Evolutionary conservation across 257 asterid genomes (phyloP).

Genomic region (Capsicum baccatum): DNA sequence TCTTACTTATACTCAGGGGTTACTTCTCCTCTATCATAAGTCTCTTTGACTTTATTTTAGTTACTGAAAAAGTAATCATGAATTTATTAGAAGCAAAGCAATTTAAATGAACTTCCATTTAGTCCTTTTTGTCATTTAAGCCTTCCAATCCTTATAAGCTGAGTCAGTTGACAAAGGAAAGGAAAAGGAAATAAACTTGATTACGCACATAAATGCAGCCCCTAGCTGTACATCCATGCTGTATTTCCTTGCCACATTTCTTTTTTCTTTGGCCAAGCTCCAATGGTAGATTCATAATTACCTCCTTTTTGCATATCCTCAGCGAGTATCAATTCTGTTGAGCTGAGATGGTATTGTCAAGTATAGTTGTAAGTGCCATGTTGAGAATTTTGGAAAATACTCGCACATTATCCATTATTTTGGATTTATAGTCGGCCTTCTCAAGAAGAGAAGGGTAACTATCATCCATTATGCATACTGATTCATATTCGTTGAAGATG

Average conservation of each 20-base stretch:
- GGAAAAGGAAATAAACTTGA: constrained; percentile 9
- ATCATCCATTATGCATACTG: constrained; percentile 2
- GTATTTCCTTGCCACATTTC: neutral
- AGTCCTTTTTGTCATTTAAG: neutral
- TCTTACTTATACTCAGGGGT: neutral
- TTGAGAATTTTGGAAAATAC: neutral
- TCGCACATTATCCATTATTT: neutral
- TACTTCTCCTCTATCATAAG: neutral
- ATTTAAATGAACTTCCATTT: neutral
- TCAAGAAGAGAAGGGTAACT: neutral
- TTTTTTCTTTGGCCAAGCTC: neutral
- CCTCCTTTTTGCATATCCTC: neutral
- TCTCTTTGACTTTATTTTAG: neutral
- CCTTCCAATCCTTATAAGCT: neutral
- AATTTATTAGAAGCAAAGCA: neutral
- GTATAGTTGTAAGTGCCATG: neutral
- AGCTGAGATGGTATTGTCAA: constrained; percentile 4
- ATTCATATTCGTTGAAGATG: neutral
- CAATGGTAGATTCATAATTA: neutral
- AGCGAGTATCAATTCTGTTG: neutral
- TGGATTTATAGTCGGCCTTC: neutral
- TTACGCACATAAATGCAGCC: neutral
- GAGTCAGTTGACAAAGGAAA: constrained; percentile 6
- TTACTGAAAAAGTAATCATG: constrained; percentile 10
- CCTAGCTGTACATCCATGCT: constrained; percentile 5